Conservation (phyloP, 75 land plant species). For the Isoetes taiwanensis region DNA sequence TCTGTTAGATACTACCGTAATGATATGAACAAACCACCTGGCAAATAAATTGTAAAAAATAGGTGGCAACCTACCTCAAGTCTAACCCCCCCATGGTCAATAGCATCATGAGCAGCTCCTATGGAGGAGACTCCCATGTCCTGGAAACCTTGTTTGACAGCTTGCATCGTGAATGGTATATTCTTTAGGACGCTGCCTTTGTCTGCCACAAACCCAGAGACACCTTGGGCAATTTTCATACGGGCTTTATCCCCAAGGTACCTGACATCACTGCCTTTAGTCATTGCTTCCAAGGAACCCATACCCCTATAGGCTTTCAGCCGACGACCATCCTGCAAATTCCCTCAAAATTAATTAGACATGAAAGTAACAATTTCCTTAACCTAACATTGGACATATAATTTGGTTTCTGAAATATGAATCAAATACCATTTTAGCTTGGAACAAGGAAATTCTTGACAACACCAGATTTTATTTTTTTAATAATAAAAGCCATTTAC, state of each 20-base stretch:
- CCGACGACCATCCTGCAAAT: constrained; percentile 41
- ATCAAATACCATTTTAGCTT: too few species aligned
- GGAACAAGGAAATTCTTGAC: too few species aligned
- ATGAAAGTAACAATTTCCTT: too few species aligned
- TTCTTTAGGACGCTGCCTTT: constrained; percentile 81
- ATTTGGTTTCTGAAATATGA: too few species aligned
- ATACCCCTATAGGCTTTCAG: constrained; percentile 89
- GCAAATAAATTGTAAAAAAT: background rate
- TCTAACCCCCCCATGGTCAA: constrained; percentile 40
- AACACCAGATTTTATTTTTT: too few species aligned
- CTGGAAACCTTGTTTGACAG: constrained; percentile 95
- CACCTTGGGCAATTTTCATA: constrained; percentile 93
- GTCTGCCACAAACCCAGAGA: constrained; percentile 84
- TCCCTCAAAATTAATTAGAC: background rate
- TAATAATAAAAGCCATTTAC: too few species aligned
- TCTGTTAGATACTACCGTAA: too few species aligned
- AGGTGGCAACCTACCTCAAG: constrained; percentile 49
- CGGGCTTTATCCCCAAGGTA: constrained; percentile 81
- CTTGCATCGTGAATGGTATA: constrained; percentile 92
- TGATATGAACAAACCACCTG: background rate
- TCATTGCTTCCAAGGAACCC: constrained; percentile 99
- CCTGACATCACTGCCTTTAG: constrained; percentile 88
- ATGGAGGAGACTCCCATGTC: constrained; percentile 77
- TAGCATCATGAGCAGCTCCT: constrained; percentile 51
- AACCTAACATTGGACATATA: too few species aligned